phyloP scores from a whole-genome alignment of 768 basidiomycete genomes.

The Omphalotus guepiniiformis region DNA sequence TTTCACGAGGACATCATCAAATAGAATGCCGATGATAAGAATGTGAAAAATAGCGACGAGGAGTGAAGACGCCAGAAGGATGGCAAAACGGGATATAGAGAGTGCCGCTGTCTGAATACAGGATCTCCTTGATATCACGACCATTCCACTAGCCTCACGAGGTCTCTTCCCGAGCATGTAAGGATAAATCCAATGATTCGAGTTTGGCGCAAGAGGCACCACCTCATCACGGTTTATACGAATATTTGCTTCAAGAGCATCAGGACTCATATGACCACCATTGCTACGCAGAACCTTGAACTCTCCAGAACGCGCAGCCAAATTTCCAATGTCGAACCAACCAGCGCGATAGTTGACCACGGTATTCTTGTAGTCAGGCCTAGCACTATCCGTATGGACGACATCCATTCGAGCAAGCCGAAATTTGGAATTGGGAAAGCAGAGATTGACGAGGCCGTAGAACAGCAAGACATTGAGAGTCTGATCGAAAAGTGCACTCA shows the following conservation, averaged over 20 bases:
- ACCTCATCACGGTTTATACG: neutral
- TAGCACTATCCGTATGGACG: neutral
- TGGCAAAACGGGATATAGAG: slow-evolving; percentile 1
- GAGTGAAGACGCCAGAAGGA: neutral
- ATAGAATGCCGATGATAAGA: neutral
- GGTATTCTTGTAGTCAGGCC: neutral
- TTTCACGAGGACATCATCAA: slow-evolving; percentile 2
- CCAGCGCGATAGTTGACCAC: neutral
- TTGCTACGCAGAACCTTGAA: neutral
- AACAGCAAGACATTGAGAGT: neutral
- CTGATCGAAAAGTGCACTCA: slow-evolving; percentile 8
- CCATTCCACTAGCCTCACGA: neutral
- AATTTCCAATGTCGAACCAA: neutral
- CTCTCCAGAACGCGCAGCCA: neutral
- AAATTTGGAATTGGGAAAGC: neutral
- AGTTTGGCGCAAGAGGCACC: neutral
- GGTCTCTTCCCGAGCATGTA: neutral
- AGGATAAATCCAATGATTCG: neutral
- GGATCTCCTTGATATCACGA: neutral
- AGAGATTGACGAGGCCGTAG: neutral
- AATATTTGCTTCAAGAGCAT: neutral
- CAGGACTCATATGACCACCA: neutral
- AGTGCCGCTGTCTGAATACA: slow-evolving; percentile 2
- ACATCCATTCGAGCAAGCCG: neutral
- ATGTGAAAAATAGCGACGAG: slow-evolving; percentile 2